Conservation (phyloP, 2,329 filamentous ascomycete species). For the Pseudopithomyces maydicus region DNA sequence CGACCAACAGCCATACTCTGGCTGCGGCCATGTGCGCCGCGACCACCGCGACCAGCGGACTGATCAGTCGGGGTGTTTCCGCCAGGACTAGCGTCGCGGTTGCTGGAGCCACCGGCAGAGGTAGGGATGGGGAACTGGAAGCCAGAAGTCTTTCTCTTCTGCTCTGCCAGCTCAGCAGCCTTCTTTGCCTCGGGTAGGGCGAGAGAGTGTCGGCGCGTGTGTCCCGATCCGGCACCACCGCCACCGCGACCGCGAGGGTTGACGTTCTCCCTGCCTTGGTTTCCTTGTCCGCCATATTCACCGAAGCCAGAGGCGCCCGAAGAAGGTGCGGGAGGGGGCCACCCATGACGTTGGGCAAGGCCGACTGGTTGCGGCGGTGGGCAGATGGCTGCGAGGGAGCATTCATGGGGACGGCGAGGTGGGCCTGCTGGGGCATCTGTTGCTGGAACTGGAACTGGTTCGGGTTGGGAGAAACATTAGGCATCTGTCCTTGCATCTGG, state of each 20-base stretch:
- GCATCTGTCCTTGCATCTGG: constrained; percentile 71
- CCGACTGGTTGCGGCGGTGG: constrained; percentile 98
- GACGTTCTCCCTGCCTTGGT: constrained; percentile 69
- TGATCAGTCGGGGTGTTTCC: constrained; percentile 42
- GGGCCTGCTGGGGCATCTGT: constrained; percentile 55
- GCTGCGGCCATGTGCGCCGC: constrained; percentile 71
- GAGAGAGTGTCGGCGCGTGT: constrained; percentile 92
- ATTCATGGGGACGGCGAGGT: constrained; percentile 73
- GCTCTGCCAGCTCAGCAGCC: constrained; percentile 93
- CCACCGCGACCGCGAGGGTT: constrained; percentile 75
- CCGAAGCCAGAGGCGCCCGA: constrained; percentile 85
- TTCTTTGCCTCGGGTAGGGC: constrained; percentile 96
- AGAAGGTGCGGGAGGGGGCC: constrained; percentile 85
- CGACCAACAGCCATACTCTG: constrained; percentile 86
- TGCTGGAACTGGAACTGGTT: constrained; percentile 88
- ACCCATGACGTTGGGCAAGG: constrained; percentile 89
- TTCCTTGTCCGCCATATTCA: constrained; percentile 68
- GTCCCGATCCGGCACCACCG: constrained; percentile 69
- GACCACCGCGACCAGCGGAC: constrained; percentile 46
- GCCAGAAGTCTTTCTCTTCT: constrained; percentile 89
- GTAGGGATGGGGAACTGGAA: constrained; percentile 91
- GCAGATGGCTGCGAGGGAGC: constrained; percentile 77
- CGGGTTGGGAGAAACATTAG: constrained; percentile 74
- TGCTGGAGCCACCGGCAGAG: constrained; percentile 62
- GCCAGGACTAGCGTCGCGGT: constrained; percentile 63